Evolutionary conservation across 2,329 filamentous ascomycete genomes (phyloP).

Genomic region (Xylaria sp.): DNA sequence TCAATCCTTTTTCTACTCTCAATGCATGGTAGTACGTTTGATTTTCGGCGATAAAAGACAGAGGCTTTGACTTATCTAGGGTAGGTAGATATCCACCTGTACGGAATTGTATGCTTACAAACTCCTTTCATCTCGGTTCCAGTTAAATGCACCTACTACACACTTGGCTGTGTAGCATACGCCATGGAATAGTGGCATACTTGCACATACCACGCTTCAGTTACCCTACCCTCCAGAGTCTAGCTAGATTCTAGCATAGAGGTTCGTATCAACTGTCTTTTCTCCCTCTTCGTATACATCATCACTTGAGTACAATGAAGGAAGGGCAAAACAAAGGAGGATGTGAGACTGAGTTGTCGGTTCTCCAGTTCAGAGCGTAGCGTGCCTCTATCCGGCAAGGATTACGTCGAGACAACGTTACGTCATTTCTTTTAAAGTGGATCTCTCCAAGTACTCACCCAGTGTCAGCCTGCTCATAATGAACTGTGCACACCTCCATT

Average conservation of each 20-base stretch:
- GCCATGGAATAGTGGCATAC: neutral
- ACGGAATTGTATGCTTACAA: neutral
- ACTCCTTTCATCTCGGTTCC: neutral
- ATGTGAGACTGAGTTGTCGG: slow-evolving; percentile 22
- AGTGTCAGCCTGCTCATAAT: slow-evolving; percentile 34
- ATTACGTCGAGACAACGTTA: slow-evolving; percentile 45
- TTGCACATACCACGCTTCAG: neutral
- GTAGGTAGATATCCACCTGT: neutral
- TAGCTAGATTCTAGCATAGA: neutral
- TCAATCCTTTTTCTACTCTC: slow-evolving; percentile 15
- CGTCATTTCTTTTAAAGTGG: slow-evolving; percentile 45
- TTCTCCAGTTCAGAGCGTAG: slow-evolving; percentile 21
- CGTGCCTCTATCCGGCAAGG: slow-evolving; percentile 16
- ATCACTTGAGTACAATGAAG: neutral
- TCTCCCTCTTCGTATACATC: neutral
- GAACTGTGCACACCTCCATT: slow-evolving; percentile 25
- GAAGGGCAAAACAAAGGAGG: slow-evolving; percentile 5
- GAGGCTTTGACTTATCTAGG: neutral
- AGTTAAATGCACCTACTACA: neutral
- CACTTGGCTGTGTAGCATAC: neutral
- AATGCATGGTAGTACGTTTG: neutral
- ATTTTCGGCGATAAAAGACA: slow-evolving; percentile 1
- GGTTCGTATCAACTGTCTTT: neutral
- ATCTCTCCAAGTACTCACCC: slow-evolving; percentile 40
- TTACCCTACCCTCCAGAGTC: neutral